Percentiles rank a stretch among this genome's conserved stretches.
Evolutionary conservation across 2,329 filamentous ascomycete species (phyloP).

Genomic region (Penicillium sp.): DNA sequence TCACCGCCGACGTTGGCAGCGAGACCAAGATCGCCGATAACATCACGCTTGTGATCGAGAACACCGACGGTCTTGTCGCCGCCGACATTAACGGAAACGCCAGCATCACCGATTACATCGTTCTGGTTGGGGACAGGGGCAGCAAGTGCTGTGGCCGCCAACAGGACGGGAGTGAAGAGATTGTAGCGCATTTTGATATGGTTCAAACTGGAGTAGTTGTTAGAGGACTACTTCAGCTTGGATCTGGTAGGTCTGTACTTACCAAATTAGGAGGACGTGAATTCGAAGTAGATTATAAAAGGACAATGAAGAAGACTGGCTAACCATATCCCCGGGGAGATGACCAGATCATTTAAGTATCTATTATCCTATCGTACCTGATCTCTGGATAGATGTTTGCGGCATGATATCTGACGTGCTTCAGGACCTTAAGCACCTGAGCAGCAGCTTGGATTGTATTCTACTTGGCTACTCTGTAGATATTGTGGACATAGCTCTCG

Average conservation of each 20-base stretch:
- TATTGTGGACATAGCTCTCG: background rate
- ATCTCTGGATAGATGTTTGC: background rate
- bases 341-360: background rate
- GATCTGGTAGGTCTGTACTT: background rate
- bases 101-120: background rate
- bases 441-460: background rate
- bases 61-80: background rate
- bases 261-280: background rate
- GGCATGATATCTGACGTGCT: constrained; percentile 4
- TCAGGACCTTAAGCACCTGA: background rate
- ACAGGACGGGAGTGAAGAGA: constrained; percentile 4
- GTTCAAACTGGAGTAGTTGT: background rate
- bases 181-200: constrained; percentile 6
- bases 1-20: no score
- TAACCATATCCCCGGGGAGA: background rate
- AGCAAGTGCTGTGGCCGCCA: constrained; percentile 8
- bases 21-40: no score
- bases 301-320: background rate
- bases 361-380: background rate
- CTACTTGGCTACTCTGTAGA: no score
- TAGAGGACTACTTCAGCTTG: background rate
- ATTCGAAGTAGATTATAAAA: background rate
- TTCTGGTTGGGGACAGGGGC: constrained; percentile 2
- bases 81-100: background rate
- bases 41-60: constrained; percentile 3